Base-by-base conservation (phyloP, 768 basidiomycete genomes). In the Amanita brunnescens region DNA sequence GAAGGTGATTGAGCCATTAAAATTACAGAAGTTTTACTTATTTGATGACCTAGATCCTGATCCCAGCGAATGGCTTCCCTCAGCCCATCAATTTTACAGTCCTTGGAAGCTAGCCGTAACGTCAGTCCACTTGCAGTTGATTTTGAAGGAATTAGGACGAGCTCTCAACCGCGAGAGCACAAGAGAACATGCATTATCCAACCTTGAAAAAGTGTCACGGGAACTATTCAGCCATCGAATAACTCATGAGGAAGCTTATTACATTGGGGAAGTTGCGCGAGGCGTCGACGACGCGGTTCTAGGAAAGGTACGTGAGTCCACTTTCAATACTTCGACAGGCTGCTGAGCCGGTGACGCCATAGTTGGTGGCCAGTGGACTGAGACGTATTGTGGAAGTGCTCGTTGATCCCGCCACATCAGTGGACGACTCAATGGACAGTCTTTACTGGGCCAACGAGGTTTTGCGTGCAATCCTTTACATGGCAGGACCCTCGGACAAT, bases 21-120 rank as follows among this genome's bases (percentile, higher is more conserved):
- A 16, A 39, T 39, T 35, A 20, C 1, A 47, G 18, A 21, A 14
- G 32, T 44, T 24, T 41, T 45, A 41, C 30, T 51, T n/a, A 51
- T 30, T 18, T 35, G n/a, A 12, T 23, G 26, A 40, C 26, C 7
- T 57, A 67, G 76, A 79, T 49, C 67, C 75, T 16, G 78, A 79
- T 34, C 3, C 34, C 6, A 41, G 18, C 24, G 44, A 47, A 20
- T 47, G 67, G 78, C 46, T 75, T 74, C 45, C 78, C 76, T 49
- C 82, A 80, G 75, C 77, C 79, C 16, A 72, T 76, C 54, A 75
- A 83, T 10, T 80, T 80, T 0, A 91, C 24, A 89, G 85, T 54
- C 89, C 87, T 0, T 91, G 89, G 87, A 87, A 85, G 59, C 77
- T 91, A 21, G 80, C 85, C 8, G 85, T 86, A 2, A 89, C 90